A percentile compares a stretch with the other conserved stretches of the same genome.
Conservation (phyloP, 495 filamentous ascomycete genomes). For the Penicillium samsonianum region DNA sequence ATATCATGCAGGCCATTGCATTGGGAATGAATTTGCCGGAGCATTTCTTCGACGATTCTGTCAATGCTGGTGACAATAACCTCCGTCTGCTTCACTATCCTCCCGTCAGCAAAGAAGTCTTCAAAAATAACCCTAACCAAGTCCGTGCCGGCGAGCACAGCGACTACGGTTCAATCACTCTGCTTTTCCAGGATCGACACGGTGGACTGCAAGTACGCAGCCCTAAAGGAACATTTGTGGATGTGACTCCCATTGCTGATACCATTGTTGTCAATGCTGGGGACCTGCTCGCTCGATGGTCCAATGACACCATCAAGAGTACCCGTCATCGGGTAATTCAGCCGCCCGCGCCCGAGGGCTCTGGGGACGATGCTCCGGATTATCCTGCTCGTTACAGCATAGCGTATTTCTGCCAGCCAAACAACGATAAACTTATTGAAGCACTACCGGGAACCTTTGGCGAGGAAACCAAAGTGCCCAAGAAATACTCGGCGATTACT, state of each 20-base stretch:
- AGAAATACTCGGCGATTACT: slow-evolving; percentile 78
- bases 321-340: slow-evolving; percentile 90
- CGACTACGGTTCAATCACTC: slow-evolving; percentile 85
- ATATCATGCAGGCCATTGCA: slow-evolving; percentile 88
- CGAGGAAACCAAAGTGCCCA: slow-evolving; percentile 57
- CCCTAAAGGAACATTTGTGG: slow-evolving; percentile 74
- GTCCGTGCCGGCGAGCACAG: slow-evolving; percentile 85
- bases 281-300: slow-evolving; percentile 86
- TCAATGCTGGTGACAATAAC: slow-evolving; percentile 76
- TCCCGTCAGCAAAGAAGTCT: slow-evolving; percentile 63
- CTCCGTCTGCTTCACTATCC: slow-evolving; percentile 91
- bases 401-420: slow-evolving; percentile 90
- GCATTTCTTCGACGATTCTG: slow-evolving; percentile 75
- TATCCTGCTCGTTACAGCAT: slow-evolving; percentile 54
- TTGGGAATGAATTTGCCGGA: slow-evolving; percentile 75
- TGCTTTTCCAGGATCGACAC: slow-evolving; percentile 83
- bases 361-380: slow-evolving; percentile 17
- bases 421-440: slow-evolving; percentile 75
- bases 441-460: slow-evolving; percentile 84
- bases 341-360: slow-evolving; percentile 53
- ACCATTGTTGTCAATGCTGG: slow-evolving; percentile 92
- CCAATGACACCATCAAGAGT: slow-evolving; percentile 84
- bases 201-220: slow-evolving; percentile 85
- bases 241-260: slow-evolving; percentile 78
- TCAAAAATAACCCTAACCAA: slow-evolving; percentile 67